Conservation (phyloP, 208 protist genomes). For the Trypanosoma brucei region DNA sequence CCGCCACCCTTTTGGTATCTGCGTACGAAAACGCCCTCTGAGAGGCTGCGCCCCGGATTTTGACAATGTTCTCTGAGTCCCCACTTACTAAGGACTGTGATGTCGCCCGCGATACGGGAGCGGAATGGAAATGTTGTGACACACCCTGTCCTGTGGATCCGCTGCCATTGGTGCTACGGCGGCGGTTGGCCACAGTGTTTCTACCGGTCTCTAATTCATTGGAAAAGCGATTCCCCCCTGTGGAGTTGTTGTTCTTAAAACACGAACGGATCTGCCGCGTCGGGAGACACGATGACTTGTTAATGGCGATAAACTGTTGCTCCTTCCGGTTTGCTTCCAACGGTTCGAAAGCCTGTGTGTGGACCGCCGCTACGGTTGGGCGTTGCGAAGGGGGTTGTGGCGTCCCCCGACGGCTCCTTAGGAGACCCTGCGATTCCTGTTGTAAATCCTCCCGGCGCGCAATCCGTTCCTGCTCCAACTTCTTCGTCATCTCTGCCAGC, state of each 20-base stretch:
- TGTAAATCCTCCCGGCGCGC: conserved; percentile 37
- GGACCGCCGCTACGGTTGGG: not conserved
- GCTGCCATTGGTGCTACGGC: conserved; percentile 2
- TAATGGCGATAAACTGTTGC: conserved; percentile 36
- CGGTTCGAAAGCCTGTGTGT: not conserved
- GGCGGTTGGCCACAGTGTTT: not conserved
- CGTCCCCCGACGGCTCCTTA: conserved; percentile 3
- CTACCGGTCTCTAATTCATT: not conserved
- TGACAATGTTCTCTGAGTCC: conserved; percentile 1
- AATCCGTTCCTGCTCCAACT: conserved; percentile 39
- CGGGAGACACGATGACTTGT: conserved; percentile 34
- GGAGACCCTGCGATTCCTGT: conserved; percentile 1
- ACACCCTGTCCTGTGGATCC: conserved; percentile 7
- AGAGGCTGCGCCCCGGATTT: conserved; percentile 32
- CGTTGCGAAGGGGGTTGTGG: not conserved
- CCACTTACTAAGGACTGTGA: conserved; percentile 44
- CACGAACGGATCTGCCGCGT: conserved; percentile 49
- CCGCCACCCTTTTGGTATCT: conserved; percentile 27
- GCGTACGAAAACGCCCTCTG: conserved; percentile 55
- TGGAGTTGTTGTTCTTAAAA: conserved; percentile 24
- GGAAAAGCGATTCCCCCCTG: not conserved
- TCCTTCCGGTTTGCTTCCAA: conserved; percentile 24
- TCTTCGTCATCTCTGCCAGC: conserved; percentile 39
- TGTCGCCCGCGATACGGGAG: conserved; percentile 45
- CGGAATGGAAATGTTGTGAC: conserved; percentile 12